Evolutionary conservation across 2,329 filamentous ascomycete species (phyloP), one percentile per base, ranked within the genome.

Genomic region (Herpotrichia juniperi): DNA sequence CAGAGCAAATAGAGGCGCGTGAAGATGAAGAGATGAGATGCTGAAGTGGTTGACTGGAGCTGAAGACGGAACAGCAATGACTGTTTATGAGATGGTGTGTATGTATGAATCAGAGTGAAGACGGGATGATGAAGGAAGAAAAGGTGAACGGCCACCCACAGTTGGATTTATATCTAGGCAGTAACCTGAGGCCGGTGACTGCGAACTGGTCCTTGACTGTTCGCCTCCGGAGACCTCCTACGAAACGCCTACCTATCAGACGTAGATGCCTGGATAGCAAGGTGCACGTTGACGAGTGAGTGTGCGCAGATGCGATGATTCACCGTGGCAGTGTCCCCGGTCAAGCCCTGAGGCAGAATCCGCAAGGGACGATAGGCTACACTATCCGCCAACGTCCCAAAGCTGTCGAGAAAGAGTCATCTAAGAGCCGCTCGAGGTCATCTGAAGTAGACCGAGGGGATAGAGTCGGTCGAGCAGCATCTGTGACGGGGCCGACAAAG

Each of bases 81-180:
- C 56, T 63, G 56, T 31, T 37, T 35, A 45, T 44, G 34, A 44
- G 42, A 24, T 30, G 49, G 53, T 50, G 28, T n/a, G 53, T 35
- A 25, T 16, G 51, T 51, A 55, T 51, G 48, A 51, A 46, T 53
- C 50, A 62, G 48, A 56, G 32, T 17, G 10, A 49, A 42, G 49
- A 39, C 25, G 48, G 48, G 25, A 49, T 37, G 45, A 61, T 35
- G 53, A 58, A 46, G 56, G 46, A 17, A 54, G 59, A 57, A 57
- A 56, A 54, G 37, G 43, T 43, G 17, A 34, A 44, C 50, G 45
- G 45, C 34, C 46, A 54, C 46, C 28, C 39, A 46, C 24, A 25
- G 48, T 48, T 49, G 14, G 50, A 62, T 65, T 64, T 69, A 70
- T 70, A 69, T 28, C 62, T 57, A 70, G 66, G 66, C 67, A 70